Conservation (phyloP, 805 yeast genomes). For the Kodamaea hsintzibuensis region DNA sequence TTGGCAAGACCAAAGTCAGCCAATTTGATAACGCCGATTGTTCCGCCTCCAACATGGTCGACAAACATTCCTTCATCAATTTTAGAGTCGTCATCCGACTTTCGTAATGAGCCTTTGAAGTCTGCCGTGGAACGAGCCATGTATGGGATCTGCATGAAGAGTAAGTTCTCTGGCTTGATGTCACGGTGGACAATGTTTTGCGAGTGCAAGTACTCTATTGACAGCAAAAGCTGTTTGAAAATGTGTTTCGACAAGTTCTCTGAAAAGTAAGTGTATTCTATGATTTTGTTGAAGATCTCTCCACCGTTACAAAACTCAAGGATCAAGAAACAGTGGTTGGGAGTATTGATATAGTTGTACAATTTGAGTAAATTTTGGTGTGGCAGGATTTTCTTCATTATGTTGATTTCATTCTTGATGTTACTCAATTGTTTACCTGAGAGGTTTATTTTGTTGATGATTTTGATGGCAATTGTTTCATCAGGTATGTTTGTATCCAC, state of each 20-base stretch:
- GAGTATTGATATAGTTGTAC: slow-evolving; percentile 52
- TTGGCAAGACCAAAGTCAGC: slow-evolving; percentile 76
- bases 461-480: slow-evolving; percentile 66
- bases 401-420: slow-evolving; percentile 69
- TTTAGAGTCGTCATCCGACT: slow-evolving; percentile 60
- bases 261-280: slow-evolving; percentile 71
- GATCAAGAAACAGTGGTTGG: slow-evolving; percentile 58
- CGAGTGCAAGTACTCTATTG: slow-evolving; percentile 65
- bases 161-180: slow-evolving; percentile 77
- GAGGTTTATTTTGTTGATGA: slow-evolving; percentile 64
- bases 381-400: slow-evolving; percentile 57
- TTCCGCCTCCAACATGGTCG: slow-evolving; percentile 59
- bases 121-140: slow-evolving; percentile 39
- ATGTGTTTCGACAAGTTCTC: slow-evolving; percentile 74
- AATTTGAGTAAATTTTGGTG: slow-evolving; percentile 63
- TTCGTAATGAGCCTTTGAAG: slow-evolving; percentile 33
- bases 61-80: slow-evolving; percentile 61
- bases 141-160: slow-evolving; percentile 58
- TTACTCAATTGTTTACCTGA: slow-evolving; percentile 52
- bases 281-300: slow-evolving; percentile 77
- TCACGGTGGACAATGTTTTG: slow-evolving; percentile 78
- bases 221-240: slow-evolving; percentile 67
- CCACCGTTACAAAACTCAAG: slow-evolving; percentile 76
- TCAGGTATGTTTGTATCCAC: slow-evolving; percentile 43
- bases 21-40: slow-evolving; percentile 61